Evolutionary conservation across 2,329 filamentous ascomycete species (phyloP).

Genomic region (Herpotrichia juniperi): DNA sequence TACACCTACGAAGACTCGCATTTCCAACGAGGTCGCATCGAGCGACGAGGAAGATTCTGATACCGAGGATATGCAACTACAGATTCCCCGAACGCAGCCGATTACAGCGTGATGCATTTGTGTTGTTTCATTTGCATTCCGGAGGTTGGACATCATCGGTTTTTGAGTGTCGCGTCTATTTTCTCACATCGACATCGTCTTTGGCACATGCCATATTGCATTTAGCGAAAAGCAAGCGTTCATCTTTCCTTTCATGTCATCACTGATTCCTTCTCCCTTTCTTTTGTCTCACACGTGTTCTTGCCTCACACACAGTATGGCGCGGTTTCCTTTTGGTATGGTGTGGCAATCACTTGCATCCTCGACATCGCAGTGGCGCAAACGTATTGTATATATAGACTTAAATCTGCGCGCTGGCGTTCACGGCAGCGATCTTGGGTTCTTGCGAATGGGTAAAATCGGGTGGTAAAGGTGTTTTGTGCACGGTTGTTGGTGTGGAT

Average conservation of each 20-base stretch:
- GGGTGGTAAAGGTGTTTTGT: background rate
- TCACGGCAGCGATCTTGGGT: background rate
- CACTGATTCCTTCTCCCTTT: slow-evolving; percentile 5
- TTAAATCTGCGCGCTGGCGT: slow-evolving; percentile 3
- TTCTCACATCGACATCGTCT: background rate
- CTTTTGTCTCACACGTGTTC: slow-evolving; percentile 15
- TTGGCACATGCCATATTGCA: background rate
- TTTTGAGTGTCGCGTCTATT: slow-evolving; percentile 9
- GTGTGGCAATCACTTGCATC: background rate
- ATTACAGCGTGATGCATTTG: slow-evolving; percentile 21
- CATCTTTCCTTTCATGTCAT: background rate
- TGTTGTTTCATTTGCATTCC: slow-evolving; percentile 17
- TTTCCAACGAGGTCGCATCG: slow-evolving; percentile 12
- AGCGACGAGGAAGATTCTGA: slow-evolving; percentile 21
- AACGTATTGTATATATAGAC: slow-evolving; percentile 12
- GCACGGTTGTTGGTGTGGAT: background rate
- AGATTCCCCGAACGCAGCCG: slow-evolving; percentile 14
- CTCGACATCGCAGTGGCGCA: slow-evolving; percentile 1
- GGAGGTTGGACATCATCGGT: slow-evolving; percentile 3
- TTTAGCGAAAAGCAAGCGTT: background rate
- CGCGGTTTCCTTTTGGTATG: slow-evolving; percentile 8
- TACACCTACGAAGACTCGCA: slow-evolving; percentile 13
- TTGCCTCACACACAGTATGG: slow-evolving; percentile 18
- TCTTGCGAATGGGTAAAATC: slow-evolving; percentile 1
- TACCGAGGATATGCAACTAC: slow-evolving; percentile 15